phyloP scores from a whole-genome alignment of 1,284 basidiomycete genomes.

The Tilletia horrida region DNA sequence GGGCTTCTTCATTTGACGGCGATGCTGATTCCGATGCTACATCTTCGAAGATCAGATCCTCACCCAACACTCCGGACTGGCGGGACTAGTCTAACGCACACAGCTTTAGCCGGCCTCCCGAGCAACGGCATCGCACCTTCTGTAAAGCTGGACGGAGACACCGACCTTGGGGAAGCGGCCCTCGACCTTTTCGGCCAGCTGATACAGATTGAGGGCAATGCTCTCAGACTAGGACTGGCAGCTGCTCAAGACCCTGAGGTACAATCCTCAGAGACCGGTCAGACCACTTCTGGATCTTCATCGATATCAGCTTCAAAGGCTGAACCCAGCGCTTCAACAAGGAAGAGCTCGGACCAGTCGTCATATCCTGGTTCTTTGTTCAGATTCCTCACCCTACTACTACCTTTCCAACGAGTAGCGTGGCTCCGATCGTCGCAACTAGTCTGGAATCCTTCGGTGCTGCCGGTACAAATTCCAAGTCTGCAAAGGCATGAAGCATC shows the following conservation, averaged over 20 bases:
- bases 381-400: slow-evolving; percentile 1
- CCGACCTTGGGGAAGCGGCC: slow-evolving; percentile 43
- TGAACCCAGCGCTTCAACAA: too few species aligned
- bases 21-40: slow-evolving; percentile 44
- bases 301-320: too few species aligned
- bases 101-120: neutral
- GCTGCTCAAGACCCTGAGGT: neutral
- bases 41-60: slow-evolving; percentile 32
- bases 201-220: slow-evolving; percentile 42
- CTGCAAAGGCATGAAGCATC: slow-evolving; percentile 5
- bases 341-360: too few species aligned
- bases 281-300: too few species aligned
- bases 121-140: slow-evolving; percentile 11
- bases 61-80: neutral
- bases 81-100: neutral
- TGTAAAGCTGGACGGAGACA: slow-evolving; percentile 22
- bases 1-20: slow-evolving; percentile 29
- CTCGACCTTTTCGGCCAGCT: slow-evolving; percentile 50
- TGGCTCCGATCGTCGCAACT: slow-evolving; percentile 15
- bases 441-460: neutral
- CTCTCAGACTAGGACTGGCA: slow-evolving; percentile 29
- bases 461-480: neutral
- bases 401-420: slow-evolving; percentile 10
- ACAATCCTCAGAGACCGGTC: too few species aligned
- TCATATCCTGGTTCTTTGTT: neutral